A percentile compares a stretch with the other conserved stretches of the same genome.
These are phyloP conservation scores for Septoria petroselini DNA, from an alignment of 2,329 filamentous ascomycete species.

Conservation along the genomic window DNA sequence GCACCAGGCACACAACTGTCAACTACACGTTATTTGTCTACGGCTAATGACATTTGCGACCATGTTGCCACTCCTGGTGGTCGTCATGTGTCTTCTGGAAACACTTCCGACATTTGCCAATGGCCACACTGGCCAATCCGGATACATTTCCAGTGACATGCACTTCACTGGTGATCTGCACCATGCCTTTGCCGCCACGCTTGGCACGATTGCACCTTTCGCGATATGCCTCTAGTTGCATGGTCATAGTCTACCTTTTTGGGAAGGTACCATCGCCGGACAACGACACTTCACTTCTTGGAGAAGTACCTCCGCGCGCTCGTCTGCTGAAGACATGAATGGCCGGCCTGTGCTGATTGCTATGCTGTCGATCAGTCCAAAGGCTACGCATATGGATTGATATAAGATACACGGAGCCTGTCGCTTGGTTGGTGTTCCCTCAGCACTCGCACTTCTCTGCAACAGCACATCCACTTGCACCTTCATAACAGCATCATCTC, in stretches of 20 bases:
- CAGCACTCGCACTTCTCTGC: slow-evolving; percentile 3
- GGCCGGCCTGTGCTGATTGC: slow-evolving; percentile 27
- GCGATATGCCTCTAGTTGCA: not conserved
- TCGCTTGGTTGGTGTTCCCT: slow-evolving; percentile 5
- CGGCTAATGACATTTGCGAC: slow-evolving; percentile 14
- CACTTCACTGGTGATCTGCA: not conserved
- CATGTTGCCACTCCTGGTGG: not conserved
- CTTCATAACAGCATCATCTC: slow-evolving; percentile 12
- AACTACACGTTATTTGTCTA: too few relatives aligned
- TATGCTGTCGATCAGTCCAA: slow-evolving; percentile 23
- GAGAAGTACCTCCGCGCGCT: slow-evolving; percentile 23
- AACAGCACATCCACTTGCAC: slow-evolving; percentile 7
- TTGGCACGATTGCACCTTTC: slow-evolving; percentile 3
- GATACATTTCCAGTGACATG: not conserved
- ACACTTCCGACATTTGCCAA: slow-evolving; percentile 20
- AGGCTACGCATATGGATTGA: slow-evolving; percentile 7
- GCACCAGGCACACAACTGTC: not conserved
- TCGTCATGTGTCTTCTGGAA: slow-evolving; percentile 11
- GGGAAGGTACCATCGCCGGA: slow-evolving; percentile 18
- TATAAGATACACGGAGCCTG: slow-evolving; percentile 16
- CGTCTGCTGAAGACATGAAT: slow-evolving; percentile 22
- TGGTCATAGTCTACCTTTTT: slow-evolving; percentile 18
- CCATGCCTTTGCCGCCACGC: slow-evolving; percentile 1
- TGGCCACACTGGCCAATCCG: slow-evolving; percentile 17
- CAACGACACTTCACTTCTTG: slow-evolving; percentile 13